Evolutionary conservation across 176 grass and related monocot genomes (phyloP).

Genomic region (Zea mays): Zm-B73-REFERENCE-NAM-5.0 NC_050099.1:204051001-204051500

Average conservation of each 20-base stretch:
- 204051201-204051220: not conserved
- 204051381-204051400: not conserved
- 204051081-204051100: too few relatives aligned
- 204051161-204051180: conserved; percentile 57
- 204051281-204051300: not conserved
- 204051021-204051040: not conserved
- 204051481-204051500: conserved; percentile 83
- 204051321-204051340: conserved; percentile 2
- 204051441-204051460: conserved; percentile 48
- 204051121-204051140: conserved; percentile 61
- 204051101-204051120: not conserved
- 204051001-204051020: not conserved
- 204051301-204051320: conserved; percentile 1
- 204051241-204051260: conserved; percentile 42
- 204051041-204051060: not conserved
- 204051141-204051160: conserved; percentile 5
- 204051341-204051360: not conserved
- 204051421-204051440: conserved; percentile 43
- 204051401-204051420: conserved; percentile 26
- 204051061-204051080: not conserved
- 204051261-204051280: conserved; percentile 15
- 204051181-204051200: conserved; percentile 36
- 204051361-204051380: conserved; percentile 2
- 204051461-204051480: conserved; percentile 75
- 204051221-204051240: conserved; percentile 29